Evolutionary conservation across 1,284 basidiomycete genomes (phyloP), one percentile per base, ranked within the genome.

Genomic region (Marasmius fiardii): DNA sequence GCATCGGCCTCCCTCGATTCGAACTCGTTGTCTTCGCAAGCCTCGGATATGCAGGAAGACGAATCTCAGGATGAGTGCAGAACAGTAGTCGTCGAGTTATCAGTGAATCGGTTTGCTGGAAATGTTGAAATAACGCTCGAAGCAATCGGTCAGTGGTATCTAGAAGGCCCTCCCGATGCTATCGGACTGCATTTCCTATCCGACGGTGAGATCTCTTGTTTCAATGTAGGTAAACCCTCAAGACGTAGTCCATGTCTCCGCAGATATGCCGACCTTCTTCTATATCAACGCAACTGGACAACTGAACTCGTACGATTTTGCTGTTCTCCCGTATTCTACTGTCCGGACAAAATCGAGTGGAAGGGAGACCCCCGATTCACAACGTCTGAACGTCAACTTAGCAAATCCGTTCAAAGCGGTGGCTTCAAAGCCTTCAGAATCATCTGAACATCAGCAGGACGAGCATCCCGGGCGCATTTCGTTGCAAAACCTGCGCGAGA

Each of bases 321-420:
- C 67, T 14, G 53, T 76, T 10, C 55, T 68, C 18, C 64, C 68
- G 18, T 64, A 56, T 16, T 16, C 44, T 10, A 16, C 37, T 44
- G 12, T 12, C 20, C 57, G 59, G 31, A 44, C 54, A 48, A 55
- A 60, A 12, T 52, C 55, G 3, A 60, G 58, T 37, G 56, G 55
- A 4, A 44, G 63, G 18, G 64, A 67, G 7, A 59, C 52, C 28
- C 44, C 55, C 3, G 58, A 63, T 51, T 59, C 64, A 14, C 57
- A 55, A 41, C 53, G 35, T 14, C 47, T 52, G 23, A 44, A 53
- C 34, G 48, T 51, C 5, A 43, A 72, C 11, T 68, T 83, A 23
- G 74, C 82, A 10, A 85, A 82, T 57, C 77, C 83, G 2, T 83
- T 88, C 72, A 89, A 82, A 63, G 68, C 72, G 2, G 71, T 80